Base-by-base conservation (phyloP, 2,329 filamentous ascomycete genomes). In the Dactylellina cionopaga region DNA sequence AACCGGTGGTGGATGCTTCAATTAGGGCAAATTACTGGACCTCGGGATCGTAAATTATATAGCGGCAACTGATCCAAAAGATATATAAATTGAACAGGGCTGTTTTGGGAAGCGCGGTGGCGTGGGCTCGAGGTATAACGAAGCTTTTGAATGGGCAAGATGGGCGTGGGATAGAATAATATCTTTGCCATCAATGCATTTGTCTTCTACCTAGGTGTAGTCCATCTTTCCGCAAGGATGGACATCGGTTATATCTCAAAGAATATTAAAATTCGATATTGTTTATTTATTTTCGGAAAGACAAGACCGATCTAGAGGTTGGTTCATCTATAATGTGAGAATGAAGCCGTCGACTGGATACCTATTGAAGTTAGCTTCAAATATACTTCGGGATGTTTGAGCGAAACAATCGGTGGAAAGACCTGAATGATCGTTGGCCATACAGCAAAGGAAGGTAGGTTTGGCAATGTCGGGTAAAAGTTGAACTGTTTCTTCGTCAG, bases 221-320 rank as follows among this genome's bases (percentile, higher is more conserved):
- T 54, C 65, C 65, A 71, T 71, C 58, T 55, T 63, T 71, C 49
- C 41, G 43, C 56, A 63, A 56, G 56, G 65, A 41, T 60, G 33
- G 31, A 24, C 52, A 29, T 63, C 56, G 58, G 56, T 41, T 63
- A 58, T 62, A 63, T 49, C 33, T 59, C 46, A 56, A 31, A 43
- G 17, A 33, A 62, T 63, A 56, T 62, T 71, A 68, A 59, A 63
- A 44, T 24, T 46, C 41, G 25, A 47, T 41, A 41, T 54, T 47
- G 5, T 37, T 60, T 59, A 60, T 54, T 68, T 68, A 68, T 60
- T 68, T 47, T 68, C 63, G 63, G 63, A 68, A 68, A 68, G 63
- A 68, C 63, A 68, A 54, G 52, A 60, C 52, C n/a, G 54, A 39
- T 46, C 54, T 47, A 68, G 46, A 44, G 44, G 41, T 59, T 47